Conservation (phyloP, 2,329 filamentous ascomycete genomes). For the Albifimbria verrucaria region DNA sequence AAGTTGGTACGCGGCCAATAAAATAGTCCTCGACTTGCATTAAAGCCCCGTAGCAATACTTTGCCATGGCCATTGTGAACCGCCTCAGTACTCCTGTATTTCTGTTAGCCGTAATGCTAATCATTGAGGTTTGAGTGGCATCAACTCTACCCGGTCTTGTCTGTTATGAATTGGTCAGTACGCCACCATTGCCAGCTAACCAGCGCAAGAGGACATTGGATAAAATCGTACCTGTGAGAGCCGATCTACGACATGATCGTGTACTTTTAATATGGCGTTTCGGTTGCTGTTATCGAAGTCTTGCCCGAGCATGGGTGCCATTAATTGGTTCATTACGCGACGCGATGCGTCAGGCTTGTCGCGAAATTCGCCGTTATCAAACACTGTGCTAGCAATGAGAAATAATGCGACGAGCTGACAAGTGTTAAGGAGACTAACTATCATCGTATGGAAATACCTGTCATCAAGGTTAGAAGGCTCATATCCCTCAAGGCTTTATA, state of each 20-base stretch:
- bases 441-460: constrained; percentile 19
- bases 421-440: constrained; percentile 7
- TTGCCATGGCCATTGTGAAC: constrained; percentile 14
- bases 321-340: constrained; percentile 14
- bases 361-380: constrained; percentile 14
- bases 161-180: not conserved
- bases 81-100: constrained; percentile 12
- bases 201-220: too few species aligned
- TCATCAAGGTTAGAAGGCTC: not conserved
- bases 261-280: constrained; percentile 11
- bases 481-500: too few species aligned
- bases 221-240: constrained; percentile 7
- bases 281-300: not conserved
- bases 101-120: not conserved
- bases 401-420: not conserved
- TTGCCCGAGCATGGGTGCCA: constrained; percentile 10
- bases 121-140: not conserved
- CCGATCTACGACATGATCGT: constrained; percentile 12
- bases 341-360: constrained; percentile 10
- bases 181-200: not conserved
- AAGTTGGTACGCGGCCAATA: constrained; percentile 6
- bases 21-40: constrained; percentile 12
- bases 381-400: constrained; percentile 10
- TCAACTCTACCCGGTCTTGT: not conserved
- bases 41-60: constrained; percentile 13